These are phyloP conservation scores for Mycena crocata DNA, from an alignment of 768 basidiomycete species.

Conservation along the genomic window DNA sequence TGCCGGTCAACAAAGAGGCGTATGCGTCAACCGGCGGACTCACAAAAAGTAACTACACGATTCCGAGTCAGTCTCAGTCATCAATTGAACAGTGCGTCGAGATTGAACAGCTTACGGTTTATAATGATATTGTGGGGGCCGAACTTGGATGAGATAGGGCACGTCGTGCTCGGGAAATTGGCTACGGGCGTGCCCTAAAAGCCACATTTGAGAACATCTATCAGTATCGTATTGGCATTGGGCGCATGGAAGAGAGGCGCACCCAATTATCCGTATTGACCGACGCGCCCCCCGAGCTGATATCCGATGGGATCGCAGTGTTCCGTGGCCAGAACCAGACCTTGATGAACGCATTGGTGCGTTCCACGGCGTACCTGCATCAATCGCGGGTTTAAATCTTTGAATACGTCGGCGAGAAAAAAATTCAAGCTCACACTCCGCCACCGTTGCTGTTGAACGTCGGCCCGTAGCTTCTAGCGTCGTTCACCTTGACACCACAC, in stretches of 20 bases:
- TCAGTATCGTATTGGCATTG: background rate
- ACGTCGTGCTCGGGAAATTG: slow-evolving; percentile 69
- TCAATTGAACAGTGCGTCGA: background rate
- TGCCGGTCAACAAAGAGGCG: background rate
- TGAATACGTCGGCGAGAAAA: background rate
- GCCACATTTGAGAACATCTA: background rate
- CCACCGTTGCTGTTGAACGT: slow-evolving; percentile 69
- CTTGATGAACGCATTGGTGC: slow-evolving; percentile 67
- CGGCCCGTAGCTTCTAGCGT: slow-evolving; percentile 64
- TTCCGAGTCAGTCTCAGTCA: background rate
- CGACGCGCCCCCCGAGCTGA: slow-evolving; percentile 50
- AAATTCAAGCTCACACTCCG: slow-evolving; percentile 59
- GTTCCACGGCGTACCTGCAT: slow-evolving; percentile 71
- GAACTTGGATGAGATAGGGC: slow-evolving; percentile 67
- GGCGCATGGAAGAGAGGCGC: slow-evolving; percentile 26
- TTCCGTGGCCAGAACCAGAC: slow-evolving; percentile 79
- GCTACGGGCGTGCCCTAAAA: slow-evolving; percentile 69
- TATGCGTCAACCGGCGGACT: slow-evolving; percentile 36
- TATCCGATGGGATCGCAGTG: slow-evolving; percentile 58
- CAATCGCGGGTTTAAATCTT: background rate
- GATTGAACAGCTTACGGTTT: slow-evolving; percentile 44
- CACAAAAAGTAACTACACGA: slow-evolving; percentile 68
- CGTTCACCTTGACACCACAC: slow-evolving; percentile 61
- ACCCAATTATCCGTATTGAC: slow-evolving; percentile 69
- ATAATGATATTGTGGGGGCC: slow-evolving; percentile 72